Percentiles rank a stretch among this genome's conserved stretches.
phyloP scores from a whole-genome alignment of 1,284 basidiomycete genomes.

The Takashimella tepidaria region DNA sequence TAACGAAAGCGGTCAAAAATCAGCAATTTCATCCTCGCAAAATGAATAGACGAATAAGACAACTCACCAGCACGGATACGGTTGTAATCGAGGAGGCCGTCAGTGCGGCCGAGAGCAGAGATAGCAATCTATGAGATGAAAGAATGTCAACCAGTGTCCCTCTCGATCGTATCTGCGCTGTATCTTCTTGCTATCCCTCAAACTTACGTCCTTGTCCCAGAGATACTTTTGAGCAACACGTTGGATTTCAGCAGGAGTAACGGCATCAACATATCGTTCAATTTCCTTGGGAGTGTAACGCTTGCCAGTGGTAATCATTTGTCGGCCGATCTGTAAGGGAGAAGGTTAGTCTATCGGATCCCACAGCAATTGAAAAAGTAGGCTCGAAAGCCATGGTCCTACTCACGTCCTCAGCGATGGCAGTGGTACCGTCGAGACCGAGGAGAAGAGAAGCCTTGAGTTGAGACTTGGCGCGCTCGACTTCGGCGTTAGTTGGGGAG shows the following conservation, averaged over 20 bases:
- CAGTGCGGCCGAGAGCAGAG: conserved; percentile 75
- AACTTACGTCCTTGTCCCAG: conserved; percentile 64
- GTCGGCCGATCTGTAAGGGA: conserved; percentile 85
- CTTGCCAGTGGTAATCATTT: conserved; percentile 88
- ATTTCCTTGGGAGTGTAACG: conserved; percentile 90
- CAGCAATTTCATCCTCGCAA: neutral
- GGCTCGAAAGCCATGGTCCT: neutral
- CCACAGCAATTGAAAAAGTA: neutral
- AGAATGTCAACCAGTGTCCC: neutral
- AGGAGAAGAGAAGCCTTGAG: conserved; percentile 91
- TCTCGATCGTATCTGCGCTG: no score
- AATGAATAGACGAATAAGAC: no score
- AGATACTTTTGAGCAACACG: conserved; percentile 90
- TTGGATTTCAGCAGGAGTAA: conserved; percentile 85
- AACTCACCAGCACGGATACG: neutral
- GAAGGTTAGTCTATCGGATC: neutral
- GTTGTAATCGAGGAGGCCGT: conserved; percentile 62
- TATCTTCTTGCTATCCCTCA: no score
- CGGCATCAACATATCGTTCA: conserved; percentile 85
- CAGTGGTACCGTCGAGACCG: conserved; percentile 88
- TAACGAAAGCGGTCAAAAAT: neutral
- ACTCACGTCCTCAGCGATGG: conserved; percentile 81
- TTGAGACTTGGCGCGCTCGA: conserved; percentile 95
- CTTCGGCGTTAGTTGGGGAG: conserved; percentile 75
- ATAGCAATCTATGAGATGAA: conserved; percentile 55